phyloP scores from a whole-genome alignment of 2,329 filamentous ascomycete species.

The Colletotrichum tropicale region DNA sequence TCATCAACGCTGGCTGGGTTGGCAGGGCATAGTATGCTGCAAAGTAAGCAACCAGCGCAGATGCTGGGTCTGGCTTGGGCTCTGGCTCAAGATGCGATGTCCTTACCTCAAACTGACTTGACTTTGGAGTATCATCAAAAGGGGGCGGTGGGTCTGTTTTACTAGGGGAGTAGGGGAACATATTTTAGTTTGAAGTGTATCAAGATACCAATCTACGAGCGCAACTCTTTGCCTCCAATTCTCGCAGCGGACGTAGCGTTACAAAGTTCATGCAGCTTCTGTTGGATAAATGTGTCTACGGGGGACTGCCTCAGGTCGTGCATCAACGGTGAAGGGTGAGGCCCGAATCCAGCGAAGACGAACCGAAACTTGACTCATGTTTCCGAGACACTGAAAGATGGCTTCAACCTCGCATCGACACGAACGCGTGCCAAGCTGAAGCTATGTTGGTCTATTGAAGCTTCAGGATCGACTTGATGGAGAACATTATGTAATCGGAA shows the following conservation, averaged over 20 bases:
- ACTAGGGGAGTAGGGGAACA: neutral
- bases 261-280: accelerated
- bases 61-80: accelerated
- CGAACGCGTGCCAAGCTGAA: neutral
- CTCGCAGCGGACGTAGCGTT: neutral
- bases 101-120: neutral
- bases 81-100: neutral
- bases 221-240: neutral
- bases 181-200: neutral
- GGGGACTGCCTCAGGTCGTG: accelerated
- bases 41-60: neutral
- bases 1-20: slow-evolving; percentile 92
- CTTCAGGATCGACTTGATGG: neutral
- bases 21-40: slow-evolving; percentile 67
- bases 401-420: neutral
- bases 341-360: neutral
- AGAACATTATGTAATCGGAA: neutral
- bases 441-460: neutral
- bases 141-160: neutral
- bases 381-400: neutral
- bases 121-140: neutral
- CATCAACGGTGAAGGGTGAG: neutral
- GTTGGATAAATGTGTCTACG: neutral
- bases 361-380: neutral
- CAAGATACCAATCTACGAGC: slow-evolving; percentile 11